phyloP scores from a whole-genome alignment of 1,139 yeast species.

The Blastobotrys petasosporus region DNA sequence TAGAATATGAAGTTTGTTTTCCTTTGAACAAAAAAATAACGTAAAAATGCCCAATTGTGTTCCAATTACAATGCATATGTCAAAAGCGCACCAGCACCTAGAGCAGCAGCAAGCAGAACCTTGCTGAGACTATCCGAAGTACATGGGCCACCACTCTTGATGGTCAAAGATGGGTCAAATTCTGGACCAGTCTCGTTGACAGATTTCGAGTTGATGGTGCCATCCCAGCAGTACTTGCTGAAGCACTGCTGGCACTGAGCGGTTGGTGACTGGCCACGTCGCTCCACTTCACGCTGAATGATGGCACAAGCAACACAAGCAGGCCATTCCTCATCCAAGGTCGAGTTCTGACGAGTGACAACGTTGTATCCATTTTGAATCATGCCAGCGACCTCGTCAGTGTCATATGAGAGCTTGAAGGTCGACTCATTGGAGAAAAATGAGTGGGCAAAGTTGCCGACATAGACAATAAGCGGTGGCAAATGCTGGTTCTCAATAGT shows the following conservation, averaged over 20 bases:
- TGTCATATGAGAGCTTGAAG: conserved; percentile 58
- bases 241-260: conserved; percentile 76
- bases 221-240: conserved; percentile 80
- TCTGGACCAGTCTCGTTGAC: conserved; percentile 17
- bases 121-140: background rate
- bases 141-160: conserved; percentile 4
- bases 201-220: conserved; percentile 29
- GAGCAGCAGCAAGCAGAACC: too few relatives aligned
- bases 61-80: too few relatives aligned
- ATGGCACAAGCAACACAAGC: conserved; percentile 89
- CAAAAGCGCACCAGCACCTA: too few relatives aligned
- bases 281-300: conserved; percentile 74
- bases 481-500: conserved; percentile 23
- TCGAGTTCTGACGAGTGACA: conserved; percentile 63
- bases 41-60: too few relatives aligned
- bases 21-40: too few relatives aligned
- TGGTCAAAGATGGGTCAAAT: conserved; percentile 15
- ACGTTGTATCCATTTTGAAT: conserved; percentile 78
- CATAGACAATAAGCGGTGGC: conserved; percentile 75
- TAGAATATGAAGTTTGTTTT: too few relatives aligned
- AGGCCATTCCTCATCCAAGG: conserved; percentile 68
- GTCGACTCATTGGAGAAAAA: conserved; percentile 70
- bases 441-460: conserved; percentile 70
- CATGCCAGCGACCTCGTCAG: conserved; percentile 55
- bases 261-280: conserved; percentile 58